These are phyloP conservation scores for Pilatotrama ljubarskyi DNA, from an alignment of 768 basidiomycete genomes.

Conservation along the genomic window DNA sequence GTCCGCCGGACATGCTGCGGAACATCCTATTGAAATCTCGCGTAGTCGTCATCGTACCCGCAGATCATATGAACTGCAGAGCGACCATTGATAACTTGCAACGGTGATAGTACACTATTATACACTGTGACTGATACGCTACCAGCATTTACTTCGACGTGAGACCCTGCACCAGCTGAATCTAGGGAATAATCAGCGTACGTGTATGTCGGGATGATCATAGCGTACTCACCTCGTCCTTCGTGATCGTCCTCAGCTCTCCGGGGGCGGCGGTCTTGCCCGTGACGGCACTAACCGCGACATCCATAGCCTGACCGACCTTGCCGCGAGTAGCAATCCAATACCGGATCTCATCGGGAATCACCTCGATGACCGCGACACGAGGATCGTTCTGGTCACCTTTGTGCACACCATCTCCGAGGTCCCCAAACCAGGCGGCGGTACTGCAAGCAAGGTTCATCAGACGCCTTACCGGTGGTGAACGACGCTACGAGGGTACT, in stretches of 20 bases:
- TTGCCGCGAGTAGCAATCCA: slow-evolving; percentile 67
- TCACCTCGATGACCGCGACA: slow-evolving; percentile 74
- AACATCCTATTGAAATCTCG: too few relatives aligned
- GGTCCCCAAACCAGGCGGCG: slow-evolving; percentile 81
- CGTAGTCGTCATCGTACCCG: too few relatives aligned
- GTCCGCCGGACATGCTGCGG: too few relatives aligned
- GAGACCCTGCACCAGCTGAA: slow-evolving; percentile 26
- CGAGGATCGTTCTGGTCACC: slow-evolving; percentile 82
- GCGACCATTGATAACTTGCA: background rate
- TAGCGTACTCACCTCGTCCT: slow-evolving; percentile 57
- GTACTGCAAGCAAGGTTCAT: slow-evolving; percentile 40
- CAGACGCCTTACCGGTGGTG: background rate
- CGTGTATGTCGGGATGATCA: too few relatives aligned
- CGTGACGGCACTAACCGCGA: slow-evolving; percentile 56
- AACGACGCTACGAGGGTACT: slow-evolving; percentile 31
- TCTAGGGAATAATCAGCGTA: slow-evolving; percentile 1
- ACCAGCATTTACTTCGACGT: slow-evolving; percentile 15
- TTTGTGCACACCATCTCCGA: slow-evolving; percentile 81
- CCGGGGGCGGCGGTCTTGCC: slow-evolving; percentile 71
- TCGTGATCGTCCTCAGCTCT: slow-evolving; percentile 72
- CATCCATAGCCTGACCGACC: slow-evolving; percentile 59
- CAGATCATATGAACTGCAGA: too few relatives aligned
- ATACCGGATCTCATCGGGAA: slow-evolving; percentile 80
- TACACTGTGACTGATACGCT: background rate
- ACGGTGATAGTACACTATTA: background rate